Evolutionary conservation across 2,329 filamentous ascomycete genomes (phyloP).

Genomic region (Hymenoscyphus scutula): DNA sequence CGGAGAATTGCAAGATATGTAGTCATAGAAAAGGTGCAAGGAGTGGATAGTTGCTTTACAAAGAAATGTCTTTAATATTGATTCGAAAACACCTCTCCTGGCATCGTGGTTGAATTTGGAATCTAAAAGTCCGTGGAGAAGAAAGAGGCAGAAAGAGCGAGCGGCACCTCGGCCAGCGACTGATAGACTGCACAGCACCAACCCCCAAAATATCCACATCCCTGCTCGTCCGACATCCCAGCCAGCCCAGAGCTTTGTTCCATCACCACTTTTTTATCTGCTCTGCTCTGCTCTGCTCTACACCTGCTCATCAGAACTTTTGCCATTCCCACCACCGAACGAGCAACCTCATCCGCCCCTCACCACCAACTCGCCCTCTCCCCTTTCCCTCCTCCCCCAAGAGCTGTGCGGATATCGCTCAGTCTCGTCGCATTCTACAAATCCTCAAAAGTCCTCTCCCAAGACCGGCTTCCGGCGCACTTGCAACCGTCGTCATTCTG

Average conservation of each 20-base stretch:
- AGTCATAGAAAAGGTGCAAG: no score
- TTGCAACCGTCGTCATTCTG: conserved; percentile 51
- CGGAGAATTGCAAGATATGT: no score
- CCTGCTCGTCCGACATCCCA: not conserved
- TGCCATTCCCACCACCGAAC: not conserved
- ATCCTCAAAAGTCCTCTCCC: not conserved
- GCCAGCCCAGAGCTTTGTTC: conserved; percentile 2
- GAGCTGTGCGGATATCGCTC: conserved; percentile 1
- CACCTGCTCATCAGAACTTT: not conserved
- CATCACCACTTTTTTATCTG: conserved; percentile 4
- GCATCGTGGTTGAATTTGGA: not conserved
- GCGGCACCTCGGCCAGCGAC: not conserved
- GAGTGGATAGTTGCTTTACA: no score
- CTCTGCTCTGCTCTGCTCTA: no score
- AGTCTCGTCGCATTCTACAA: not conserved
- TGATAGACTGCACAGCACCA: not conserved
- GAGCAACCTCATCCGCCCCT: not conserved
- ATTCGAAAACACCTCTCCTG: no score
- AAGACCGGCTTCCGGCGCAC: not conserved
- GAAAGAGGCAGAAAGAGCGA: not conserved
- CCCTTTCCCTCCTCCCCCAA: not conserved
- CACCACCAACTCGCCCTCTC: not conserved
- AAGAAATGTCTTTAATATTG: no score
- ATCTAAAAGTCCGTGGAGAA: not conserved
- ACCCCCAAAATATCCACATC: not conserved